Evolutionary conservation across 305 asterid species (phyloP), one percentile per base, ranked within the genome.

Genomic region (Fraxinus dipetala): DNA sequence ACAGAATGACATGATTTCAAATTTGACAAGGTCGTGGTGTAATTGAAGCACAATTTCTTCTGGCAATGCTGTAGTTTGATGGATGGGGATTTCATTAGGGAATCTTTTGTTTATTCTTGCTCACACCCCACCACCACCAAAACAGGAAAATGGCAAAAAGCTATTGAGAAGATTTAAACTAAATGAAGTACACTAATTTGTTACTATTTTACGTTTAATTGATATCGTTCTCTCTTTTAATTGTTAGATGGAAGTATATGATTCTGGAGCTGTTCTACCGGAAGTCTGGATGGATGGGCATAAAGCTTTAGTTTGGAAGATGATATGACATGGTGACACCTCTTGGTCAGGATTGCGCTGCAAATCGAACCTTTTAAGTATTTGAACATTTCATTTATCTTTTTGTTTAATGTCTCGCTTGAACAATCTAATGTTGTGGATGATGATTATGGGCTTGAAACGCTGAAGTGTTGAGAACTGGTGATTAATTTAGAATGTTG

Each of bases 391-490:
- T 78, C 76, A 54, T 84, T 78, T 82, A 18, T 78, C 85, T 88
- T 90, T 79, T 79, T 78, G 84, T 86, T 76, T 75, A 82, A 79
- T 89, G 72, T 88, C 43, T 35, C 82, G 84, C 83, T 79, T 84
- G 84, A 81, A 82, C 80, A 84, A 77, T 76, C 85, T 76, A 43
- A 81, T 84, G 81, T 87, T 88, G 84, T 87, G 86, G 90, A 79
- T 83, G 87, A 81, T 83, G 85, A 79, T 80, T 59, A 72, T 82
- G 86, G 87, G 87, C 85, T 86, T 89, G 85, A 84, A 86, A 73
- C 87, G 85, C 79, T 85, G 84, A 79, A 87, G 89, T 88, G 88
- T 65, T 90, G 84, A 85, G 86, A 89, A 76, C 59, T 76, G 73
- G 85, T 86, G 89, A 85, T 86, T 87, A 35, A 87, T 83, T 85